phyloP scores from a whole-genome alignment of 164 flowering plant genomes.

The Nymphaea colorata region DNA sequence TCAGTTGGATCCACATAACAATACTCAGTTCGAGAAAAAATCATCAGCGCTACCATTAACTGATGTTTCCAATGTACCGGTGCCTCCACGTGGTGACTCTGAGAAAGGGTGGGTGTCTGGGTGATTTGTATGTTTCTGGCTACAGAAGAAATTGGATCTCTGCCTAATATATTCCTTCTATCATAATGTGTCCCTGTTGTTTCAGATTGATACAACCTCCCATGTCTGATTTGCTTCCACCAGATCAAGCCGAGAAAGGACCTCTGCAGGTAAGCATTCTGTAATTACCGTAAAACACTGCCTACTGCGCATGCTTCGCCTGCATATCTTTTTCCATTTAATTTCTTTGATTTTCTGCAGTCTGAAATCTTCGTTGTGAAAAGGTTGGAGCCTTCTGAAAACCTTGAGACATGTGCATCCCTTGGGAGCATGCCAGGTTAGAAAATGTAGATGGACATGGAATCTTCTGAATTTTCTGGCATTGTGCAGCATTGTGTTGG shows the following conservation, averaged over 20 bases:
- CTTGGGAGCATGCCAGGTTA: not conserved
- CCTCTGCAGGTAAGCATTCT: not conserved
- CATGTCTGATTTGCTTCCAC: not conserved
- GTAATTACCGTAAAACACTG: not conserved
- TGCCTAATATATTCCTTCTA: not conserved
- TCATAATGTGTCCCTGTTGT: not conserved
- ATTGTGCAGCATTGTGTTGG: not conserved
- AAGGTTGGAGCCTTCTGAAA: not conserved
- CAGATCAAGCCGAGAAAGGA: not conserved
- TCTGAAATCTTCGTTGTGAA: not conserved
- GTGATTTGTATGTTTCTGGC: not conserved
- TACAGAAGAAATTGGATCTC: not conserved
- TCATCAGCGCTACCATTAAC: not conserved
- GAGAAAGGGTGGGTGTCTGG: not conserved
- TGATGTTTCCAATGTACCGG: not conserved
- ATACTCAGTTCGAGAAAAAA: not conserved
- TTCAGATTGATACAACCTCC: not conserved
- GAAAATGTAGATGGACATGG: not conserved
- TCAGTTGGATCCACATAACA: not conserved
- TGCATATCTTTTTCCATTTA: too few relatives aligned
- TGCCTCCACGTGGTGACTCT: not conserved
- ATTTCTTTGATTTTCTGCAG: not conserved
- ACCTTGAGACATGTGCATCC: not conserved
- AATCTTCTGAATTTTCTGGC: not conserved
- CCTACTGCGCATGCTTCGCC: not conserved